Evolutionary conservation across 169 alveolate genomes (phyloP).

Genomic region (Eimeria falciformis): DNA sequence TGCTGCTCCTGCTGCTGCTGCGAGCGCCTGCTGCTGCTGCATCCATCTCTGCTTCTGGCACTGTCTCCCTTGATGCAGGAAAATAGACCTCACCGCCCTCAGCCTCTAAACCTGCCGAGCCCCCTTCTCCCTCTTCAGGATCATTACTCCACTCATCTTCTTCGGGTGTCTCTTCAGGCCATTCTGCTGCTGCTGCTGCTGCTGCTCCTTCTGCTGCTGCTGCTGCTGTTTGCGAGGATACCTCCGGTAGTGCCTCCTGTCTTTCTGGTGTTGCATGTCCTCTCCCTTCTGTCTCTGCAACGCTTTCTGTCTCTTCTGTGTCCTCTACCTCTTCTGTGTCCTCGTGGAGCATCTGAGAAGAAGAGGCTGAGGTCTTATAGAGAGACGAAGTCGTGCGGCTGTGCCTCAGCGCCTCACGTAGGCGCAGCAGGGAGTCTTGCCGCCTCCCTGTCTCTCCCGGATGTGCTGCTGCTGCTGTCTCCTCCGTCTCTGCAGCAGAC

Average conservation of each 20-base stretch:
- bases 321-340: neutral
- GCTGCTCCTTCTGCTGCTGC: too few species aligned
- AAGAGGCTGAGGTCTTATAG: neutral
- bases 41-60: too few species aligned
- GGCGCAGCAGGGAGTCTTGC: neutral
- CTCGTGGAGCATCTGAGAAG: too few species aligned
- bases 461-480: slow-evolving; percentile 11
- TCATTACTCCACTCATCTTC: neutral
- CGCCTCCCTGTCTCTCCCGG: neutral
- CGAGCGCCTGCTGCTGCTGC: slow-evolving; percentile 3
- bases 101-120: too few species aligned
- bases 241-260: too few species aligned
- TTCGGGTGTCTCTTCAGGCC: neutral
- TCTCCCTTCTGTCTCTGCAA: neutral
- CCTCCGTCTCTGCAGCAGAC: neutral
- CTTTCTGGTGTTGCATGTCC: neutral
- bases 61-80: too few species aligned
- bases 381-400: neutral
- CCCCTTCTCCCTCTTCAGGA: too few species aligned
- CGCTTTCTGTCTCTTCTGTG: neutral
- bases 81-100: too few species aligned
- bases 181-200: neutral
- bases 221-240: neutral
- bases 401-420: neutral
- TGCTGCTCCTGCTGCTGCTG: neutral